Conservation (phyloP, 1,139 yeast genomes). For the Candida sanyaensis region DNA sequence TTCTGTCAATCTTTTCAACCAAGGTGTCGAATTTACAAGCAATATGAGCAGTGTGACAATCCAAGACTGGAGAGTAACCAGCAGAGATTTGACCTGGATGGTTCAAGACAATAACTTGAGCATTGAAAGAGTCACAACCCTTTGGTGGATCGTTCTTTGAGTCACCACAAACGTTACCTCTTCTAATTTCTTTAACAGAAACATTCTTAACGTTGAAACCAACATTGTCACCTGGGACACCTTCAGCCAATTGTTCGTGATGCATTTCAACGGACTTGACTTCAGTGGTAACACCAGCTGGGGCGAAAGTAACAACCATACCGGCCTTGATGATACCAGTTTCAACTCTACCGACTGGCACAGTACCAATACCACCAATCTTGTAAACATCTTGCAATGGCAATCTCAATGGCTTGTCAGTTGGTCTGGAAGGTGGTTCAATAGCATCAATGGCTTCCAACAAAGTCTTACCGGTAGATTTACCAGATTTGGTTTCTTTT, state of each 20-base stretch:
- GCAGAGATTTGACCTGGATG: conserved; percentile 94
- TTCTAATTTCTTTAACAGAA: conserved; percentile 90
- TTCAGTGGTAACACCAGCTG: conserved; percentile 91
- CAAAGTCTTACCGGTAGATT: conserved; percentile 79
- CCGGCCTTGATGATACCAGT: conserved; percentile 92
- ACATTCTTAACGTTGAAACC: conserved; percentile 96
- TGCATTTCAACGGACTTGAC: conserved; percentile 94
- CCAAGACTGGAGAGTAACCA: conserved; percentile 92
- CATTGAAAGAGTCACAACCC: conserved; percentile 82
- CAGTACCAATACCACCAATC: conserved; percentile 93
- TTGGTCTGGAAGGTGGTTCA: conserved; percentile 84
- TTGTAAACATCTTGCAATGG: conserved; percentile 92
- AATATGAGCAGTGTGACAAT: conserved; percentile 95
- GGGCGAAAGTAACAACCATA: conserved; percentile 89
- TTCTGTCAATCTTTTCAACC: conserved; percentile 89
- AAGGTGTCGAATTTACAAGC: conserved; percentile 88
- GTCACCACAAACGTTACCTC: conserved; percentile 97
- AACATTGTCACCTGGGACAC: conserved; percentile 93
- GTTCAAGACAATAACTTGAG: conserved; percentile 89
- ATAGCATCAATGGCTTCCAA: conserved; percentile 86
- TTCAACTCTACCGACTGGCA: conserved; percentile 94
- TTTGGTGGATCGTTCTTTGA: conserved; percentile 92
- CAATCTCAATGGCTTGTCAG: conserved; percentile 89
- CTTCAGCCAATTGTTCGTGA: conserved; percentile 84
- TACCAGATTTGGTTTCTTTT: conserved; percentile 82